Conservation (phyloP, 208 protist species). For the Trypanosoma avium region DNA sequence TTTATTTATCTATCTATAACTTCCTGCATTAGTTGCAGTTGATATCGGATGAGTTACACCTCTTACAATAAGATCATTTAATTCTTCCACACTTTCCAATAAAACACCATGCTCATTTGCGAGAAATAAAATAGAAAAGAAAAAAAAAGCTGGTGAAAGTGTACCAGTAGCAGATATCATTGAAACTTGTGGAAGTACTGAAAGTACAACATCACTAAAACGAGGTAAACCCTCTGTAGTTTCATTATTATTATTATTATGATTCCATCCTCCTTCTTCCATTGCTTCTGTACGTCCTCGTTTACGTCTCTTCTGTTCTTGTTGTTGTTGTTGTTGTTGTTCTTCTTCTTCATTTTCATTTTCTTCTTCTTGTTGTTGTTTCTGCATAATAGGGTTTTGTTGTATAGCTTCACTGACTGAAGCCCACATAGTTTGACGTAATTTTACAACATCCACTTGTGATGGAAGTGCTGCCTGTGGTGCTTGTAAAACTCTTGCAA, state of each 20-base stretch:
- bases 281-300: conserved; percentile 11
- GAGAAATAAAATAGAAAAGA: conserved; percentile 90
- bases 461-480: conserved; percentile 65
- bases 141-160: conserved; percentile 89
- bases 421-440: conserved; percentile 82
- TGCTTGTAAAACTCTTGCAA: conserved; percentile 56
- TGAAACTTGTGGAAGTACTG: conserved; percentile 61
- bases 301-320: not conserved
- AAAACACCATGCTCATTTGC: conserved; percentile 88
- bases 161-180: conserved; percentile 72
- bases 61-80: conserved; percentile 65
- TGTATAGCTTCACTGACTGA: conserved; percentile 43
- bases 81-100: conserved; percentile 55
- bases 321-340: not conserved
- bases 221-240: conserved; percentile 18
- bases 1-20: too few species aligned
- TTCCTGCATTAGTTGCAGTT: conserved; percentile 4
- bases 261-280: conserved; percentile 3
- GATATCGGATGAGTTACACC: conserved; percentile 31
- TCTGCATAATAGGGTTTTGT: conserved; percentile 22
- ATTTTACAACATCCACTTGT: conserved; percentile 83
- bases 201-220: conserved; percentile 73
- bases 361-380: conserved; percentile 8
- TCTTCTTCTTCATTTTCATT: not conserved
- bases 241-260: conserved; percentile 7